phyloP scores from a whole-genome alignment of 495 filamentous ascomycete genomes.

The Aspergillus sclerotioniger region DNA sequence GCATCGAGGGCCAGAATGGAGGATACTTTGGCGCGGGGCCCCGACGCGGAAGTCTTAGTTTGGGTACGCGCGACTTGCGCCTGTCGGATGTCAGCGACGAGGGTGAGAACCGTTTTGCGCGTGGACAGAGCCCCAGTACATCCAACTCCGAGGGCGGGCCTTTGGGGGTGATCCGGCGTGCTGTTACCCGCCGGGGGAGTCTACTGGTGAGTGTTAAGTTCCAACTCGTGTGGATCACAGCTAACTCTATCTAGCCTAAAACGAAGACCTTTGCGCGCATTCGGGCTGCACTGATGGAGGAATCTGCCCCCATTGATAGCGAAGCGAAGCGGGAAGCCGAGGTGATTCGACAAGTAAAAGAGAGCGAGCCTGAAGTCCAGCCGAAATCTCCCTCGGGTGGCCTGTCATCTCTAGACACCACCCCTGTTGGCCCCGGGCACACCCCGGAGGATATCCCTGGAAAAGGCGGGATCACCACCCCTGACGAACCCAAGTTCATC shows the following conservation, averaged over 20 bases:
- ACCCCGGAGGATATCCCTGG: slow-evolving; percentile 51
- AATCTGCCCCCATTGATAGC: slow-evolving; percentile 79
- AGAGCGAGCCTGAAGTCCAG: slow-evolving; percentile 55
- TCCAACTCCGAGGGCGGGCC: slow-evolving; percentile 44
- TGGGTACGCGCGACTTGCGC: slow-evolving; percentile 82
- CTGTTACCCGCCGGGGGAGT: slow-evolving; percentile 84
- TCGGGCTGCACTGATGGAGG: slow-evolving; percentile 82
- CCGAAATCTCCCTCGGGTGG: slow-evolving; percentile 37
- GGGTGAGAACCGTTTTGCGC: slow-evolving; percentile 48
- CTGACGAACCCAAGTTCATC: slow-evolving; percentile 65
- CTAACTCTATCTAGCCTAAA: slow-evolving; percentile 65
- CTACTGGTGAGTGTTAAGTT: slow-evolving; percentile 67
- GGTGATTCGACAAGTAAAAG: slow-evolving; percentile 88
- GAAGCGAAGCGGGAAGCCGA: slow-evolving; percentile 91
- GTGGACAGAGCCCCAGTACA: slow-evolving; percentile 44
- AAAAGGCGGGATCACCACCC: slow-evolving; percentile 46
- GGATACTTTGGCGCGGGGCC: slow-evolving; percentile 50
- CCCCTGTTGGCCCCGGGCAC: slow-evolving; percentile 48
- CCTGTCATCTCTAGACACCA: slow-evolving; percentile 45
- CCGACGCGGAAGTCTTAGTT: slow-evolving; percentile 78
- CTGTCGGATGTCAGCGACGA: slow-evolving; percentile 87
- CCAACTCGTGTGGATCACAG: not conserved
- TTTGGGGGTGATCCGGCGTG: slow-evolving; percentile 53
- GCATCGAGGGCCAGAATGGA: slow-evolving; percentile 51
- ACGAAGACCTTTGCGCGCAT: slow-evolving; percentile 93